Percentiles rank a stretch among this genome's conserved stretches.
Evolutionary conservation across 2,329 filamentous ascomycete species (phyloP).

Genomic region (Seiridium cupressi): DNA sequence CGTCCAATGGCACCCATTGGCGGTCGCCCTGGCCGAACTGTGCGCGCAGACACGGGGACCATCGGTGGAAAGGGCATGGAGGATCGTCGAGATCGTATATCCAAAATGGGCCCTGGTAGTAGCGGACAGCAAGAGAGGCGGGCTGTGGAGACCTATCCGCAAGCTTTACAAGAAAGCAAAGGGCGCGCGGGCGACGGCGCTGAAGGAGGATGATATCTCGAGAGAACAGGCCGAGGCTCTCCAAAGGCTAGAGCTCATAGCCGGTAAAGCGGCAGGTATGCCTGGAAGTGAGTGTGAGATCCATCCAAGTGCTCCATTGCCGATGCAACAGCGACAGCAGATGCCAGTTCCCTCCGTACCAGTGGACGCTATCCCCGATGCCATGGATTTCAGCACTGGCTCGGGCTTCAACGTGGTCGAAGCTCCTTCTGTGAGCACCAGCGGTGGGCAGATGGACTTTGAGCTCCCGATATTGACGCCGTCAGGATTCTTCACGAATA

Average conservation of each 20-base stretch:
- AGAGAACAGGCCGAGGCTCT: background rate
- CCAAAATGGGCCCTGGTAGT: constrained; percentile 40
- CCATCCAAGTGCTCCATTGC: too few relatives aligned
- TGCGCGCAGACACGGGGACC: constrained; percentile 45
- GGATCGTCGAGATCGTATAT: constrained; percentile 43
- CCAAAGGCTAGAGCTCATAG: constrained; percentile 1
- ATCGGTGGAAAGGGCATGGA: constrained; percentile 48
- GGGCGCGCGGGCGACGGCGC: constrained; percentile 32
- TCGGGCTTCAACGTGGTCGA: background rate
- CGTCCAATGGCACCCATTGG: constrained; percentile 54
- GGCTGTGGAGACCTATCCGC: constrained; percentile 53
- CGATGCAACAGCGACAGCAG: background rate
- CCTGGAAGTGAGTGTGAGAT: background rate
- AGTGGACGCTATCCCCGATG: background rate
- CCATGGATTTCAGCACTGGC: background rate
- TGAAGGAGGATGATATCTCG: constrained; percentile 10
- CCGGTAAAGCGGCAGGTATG: background rate
- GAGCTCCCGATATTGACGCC: background rate
- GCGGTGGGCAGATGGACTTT: background rate
- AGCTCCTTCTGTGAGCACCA: background rate
- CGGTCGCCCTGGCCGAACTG: constrained; percentile 51
- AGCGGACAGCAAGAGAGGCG: constrained; percentile 48
- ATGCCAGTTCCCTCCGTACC: background rate
- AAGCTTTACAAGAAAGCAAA: constrained; percentile 51
- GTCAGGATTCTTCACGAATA: background rate